phyloP scores from a whole-genome alignment of 805 yeast genomes.

The Candida sakaeoensis region DNA sequence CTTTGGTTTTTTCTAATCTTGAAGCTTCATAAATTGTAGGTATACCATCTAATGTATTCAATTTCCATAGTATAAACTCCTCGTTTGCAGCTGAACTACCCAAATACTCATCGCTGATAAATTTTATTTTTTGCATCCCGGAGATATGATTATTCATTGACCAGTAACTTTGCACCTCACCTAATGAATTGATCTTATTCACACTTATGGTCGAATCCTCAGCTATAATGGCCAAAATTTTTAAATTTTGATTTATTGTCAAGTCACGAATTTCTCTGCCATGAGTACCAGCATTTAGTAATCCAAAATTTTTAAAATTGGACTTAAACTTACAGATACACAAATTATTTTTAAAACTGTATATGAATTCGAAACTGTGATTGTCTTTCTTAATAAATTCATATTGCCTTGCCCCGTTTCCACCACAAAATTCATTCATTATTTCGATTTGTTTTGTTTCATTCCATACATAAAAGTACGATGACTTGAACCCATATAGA shows the following conservation, averaged over 20 bases:
- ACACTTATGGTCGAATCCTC: conserved; percentile 82
- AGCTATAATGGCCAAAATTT: conserved; percentile 64
- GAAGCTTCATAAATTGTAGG: conserved; percentile 50
- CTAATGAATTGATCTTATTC: conserved; percentile 38
- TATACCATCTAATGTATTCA: conserved; percentile 31
- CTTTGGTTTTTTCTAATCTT: conserved; percentile 50
- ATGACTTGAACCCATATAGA: conserved; percentile 80
- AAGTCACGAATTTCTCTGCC: conserved; percentile 88
- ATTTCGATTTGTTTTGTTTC: conserved; percentile 73
- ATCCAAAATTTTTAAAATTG: conserved; percentile 21
- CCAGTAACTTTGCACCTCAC: conserved; percentile 49
- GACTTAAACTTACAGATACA: conserved; percentile 9
- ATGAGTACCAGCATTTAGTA: conserved; percentile 64
- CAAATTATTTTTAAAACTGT: conserved; percentile 50
- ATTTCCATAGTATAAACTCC: conserved; percentile 79
- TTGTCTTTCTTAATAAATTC: conserved; percentile 20
- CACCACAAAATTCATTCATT: conserved; percentile 76
- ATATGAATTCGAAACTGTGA: conserved; percentile 48
- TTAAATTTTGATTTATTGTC: conserved; percentile 37
- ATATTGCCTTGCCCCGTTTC: conserved; percentile 85
- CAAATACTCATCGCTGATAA: conserved; percentile 46
- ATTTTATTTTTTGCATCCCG: conserved; percentile 74
- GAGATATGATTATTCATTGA: conserved; percentile 79
- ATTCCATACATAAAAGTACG: conserved; percentile 75
- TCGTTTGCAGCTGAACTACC: conserved; percentile 77